Base-by-base conservation (phyloP, 768 basidiomycete genomes). In the Podaxis rugospora region DNA sequence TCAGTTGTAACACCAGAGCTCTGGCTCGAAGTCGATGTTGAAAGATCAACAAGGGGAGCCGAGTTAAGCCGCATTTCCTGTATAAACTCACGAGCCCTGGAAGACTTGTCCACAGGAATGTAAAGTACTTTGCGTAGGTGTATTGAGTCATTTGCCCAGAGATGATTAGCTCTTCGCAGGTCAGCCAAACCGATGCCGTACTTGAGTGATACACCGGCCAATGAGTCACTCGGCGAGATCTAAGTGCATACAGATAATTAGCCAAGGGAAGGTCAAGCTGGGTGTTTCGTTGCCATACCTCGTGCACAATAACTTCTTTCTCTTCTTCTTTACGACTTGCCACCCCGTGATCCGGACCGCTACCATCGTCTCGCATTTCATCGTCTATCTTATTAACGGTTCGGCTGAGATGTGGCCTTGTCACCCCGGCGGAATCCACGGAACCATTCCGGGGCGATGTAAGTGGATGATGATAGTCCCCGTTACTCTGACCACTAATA, bases 131-230 rank as follows among this genome's bases (percentile, higher is more conserved):
- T 86, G 28, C 95, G 89, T 36, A 95, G 82, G 74, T 96, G 93
- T 50, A 99, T 90, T 1, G 93, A 83, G 70, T 98, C 97, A 5
- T 92, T 89, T 5, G 93, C 72, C 97, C 97, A 99, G 6, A 99
- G 78, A 65, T 95, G 92, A 72, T 99, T 99, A 51, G 88, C 87
- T 66, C 87, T 81, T 51, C 95, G 88, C 11, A 99, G 81, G 13
- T 90, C 88, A 27, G 92, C 82, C 56, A 97, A 78, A 16, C 88
- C 83, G 57, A 96, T 88, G 1, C 92, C 93, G 71, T 98, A 97
- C 66, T 88, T 92, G 52, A 98, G 78, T 0, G 96, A 87, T 11
- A 98, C 88, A 27, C 93, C 89, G 14, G 93, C 84, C 32, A 98
- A 76, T 9, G 95, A 90, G 70, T 98, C 95, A 14, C 77, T 81